Conservation (phyloP, 805 yeast species). For the Nakazawaea holstii region DNA sequence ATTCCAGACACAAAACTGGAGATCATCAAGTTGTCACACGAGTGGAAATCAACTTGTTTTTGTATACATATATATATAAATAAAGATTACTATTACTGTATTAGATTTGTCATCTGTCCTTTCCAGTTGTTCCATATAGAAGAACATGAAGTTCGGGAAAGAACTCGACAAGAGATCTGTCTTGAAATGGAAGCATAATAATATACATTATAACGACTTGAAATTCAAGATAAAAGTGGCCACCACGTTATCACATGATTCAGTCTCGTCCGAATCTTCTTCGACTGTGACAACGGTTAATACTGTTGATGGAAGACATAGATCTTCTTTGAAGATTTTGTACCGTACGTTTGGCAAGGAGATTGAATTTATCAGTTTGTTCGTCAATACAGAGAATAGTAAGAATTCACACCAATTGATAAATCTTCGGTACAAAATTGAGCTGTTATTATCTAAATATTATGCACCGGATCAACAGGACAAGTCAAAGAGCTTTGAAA, state of each 20-base stretch:
- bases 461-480: not conserved
- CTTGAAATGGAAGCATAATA: constrained; percentile 83
- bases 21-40: not conserved
- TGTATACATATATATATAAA: not conserved
- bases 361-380: constrained; percentile 55
- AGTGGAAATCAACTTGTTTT: not conserved
- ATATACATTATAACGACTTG: constrained; percentile 76
- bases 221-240: constrained; percentile 59
- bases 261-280: constrained; percentile 5
- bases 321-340: constrained; percentile 26
- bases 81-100: not conserved
- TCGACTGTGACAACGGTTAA: not conserved
- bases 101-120: not conserved
- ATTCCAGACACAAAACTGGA: not conserved
- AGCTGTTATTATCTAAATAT: constrained; percentile 1
- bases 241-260: constrained; percentile 28
- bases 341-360: constrained; percentile 45
- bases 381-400: constrained; percentile 61
- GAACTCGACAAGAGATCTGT: constrained; percentile 71
- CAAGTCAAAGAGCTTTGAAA: not conserved
- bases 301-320: constrained; percentile 10
- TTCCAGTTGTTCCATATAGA: not conserved
- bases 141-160: constrained; percentile 83
- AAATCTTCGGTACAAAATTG: constrained; percentile 11
- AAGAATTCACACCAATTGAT: constrained; percentile 52